Conservation (phyloP, 176 grass and related monocot genomes). For the Leersia perrieri region DNA sequence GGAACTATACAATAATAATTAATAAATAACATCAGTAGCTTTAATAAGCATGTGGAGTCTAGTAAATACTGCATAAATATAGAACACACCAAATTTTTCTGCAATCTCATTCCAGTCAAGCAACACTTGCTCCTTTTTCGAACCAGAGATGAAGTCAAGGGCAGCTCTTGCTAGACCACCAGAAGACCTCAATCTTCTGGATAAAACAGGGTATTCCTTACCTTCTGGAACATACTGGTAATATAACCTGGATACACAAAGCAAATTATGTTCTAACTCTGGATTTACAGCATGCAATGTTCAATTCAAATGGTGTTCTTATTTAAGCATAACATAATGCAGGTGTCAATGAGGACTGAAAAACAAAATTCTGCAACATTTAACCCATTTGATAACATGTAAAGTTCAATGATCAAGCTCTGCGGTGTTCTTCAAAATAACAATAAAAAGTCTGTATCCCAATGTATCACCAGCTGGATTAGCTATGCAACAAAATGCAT, state of each 20-base stretch:
- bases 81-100: constrained; percentile 58
- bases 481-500: neutral
- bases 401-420: no score
- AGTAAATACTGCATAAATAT: constrained; percentile 10
- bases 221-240: constrained; percentile 77
- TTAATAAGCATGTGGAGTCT: constrained; percentile 21
- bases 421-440: neutral
- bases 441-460: neutral
- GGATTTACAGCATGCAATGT: neutral
- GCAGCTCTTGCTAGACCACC: constrained; percentile 45
- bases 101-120: constrained; percentile 92
- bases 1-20: neutral
- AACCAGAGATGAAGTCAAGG: constrained; percentile 54
- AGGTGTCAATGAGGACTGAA: no score
- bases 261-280: neutral
- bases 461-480: constrained; percentile 10
- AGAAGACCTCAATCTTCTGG: constrained; percentile 49
- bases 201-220: constrained; percentile 84
- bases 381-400: no score
- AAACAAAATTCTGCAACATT: no score
- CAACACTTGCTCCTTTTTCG: constrained; percentile 60
- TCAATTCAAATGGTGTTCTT: neutral
- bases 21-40: neutral
- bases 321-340: no score
- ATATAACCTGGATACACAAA: constrained; percentile 65